Conservation (phyloP, 805 yeast species). For the Suhomyces sp. region DNA sequence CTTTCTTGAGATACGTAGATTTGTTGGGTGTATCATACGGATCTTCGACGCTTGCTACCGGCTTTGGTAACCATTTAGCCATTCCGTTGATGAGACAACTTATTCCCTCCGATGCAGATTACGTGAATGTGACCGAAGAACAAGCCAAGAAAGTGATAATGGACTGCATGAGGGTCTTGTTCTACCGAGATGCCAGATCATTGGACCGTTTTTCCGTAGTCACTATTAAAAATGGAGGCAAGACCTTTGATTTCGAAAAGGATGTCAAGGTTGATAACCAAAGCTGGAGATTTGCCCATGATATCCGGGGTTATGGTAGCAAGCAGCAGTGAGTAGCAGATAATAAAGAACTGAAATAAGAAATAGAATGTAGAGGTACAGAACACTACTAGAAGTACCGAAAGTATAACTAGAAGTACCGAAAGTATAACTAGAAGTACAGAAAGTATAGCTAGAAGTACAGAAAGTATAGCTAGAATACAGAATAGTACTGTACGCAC, state of each 20-base stretch:
- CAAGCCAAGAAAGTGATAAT: constrained; percentile 75
- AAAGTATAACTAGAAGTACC: too few species aligned
- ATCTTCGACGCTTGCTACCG: constrained; percentile 89
- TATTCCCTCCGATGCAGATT: constrained; percentile 77
- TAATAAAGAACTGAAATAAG: background rate
- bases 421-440: too few species aligned
- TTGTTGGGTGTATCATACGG: constrained; percentile 87
- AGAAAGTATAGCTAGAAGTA: too few species aligned
- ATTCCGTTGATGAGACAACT: constrained; percentile 84
- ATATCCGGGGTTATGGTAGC: constrained; percentile 88
- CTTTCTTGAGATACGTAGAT: constrained; percentile 84
- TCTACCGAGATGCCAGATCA: constrained; percentile 95
- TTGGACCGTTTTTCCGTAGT: constrained; percentile 81
- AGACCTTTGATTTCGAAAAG: constrained; percentile 61
- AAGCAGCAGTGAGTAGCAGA: constrained; percentile 45
- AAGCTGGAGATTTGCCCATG: constrained; percentile 88
- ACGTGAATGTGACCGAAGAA: constrained; percentile 60
- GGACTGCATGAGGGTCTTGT: constrained; percentile 90
- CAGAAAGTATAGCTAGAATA: too few species aligned
- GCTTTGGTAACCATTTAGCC: constrained; percentile 95
- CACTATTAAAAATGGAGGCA: constrained; percentile 49
- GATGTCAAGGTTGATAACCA: constrained; percentile 66
- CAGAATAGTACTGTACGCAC: too few species aligned
- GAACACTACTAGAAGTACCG: too few species aligned
- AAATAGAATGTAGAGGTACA: too few species aligned